Conservation (phyloP, 805 yeast genomes). For the Clavispora fructus region DNA sequence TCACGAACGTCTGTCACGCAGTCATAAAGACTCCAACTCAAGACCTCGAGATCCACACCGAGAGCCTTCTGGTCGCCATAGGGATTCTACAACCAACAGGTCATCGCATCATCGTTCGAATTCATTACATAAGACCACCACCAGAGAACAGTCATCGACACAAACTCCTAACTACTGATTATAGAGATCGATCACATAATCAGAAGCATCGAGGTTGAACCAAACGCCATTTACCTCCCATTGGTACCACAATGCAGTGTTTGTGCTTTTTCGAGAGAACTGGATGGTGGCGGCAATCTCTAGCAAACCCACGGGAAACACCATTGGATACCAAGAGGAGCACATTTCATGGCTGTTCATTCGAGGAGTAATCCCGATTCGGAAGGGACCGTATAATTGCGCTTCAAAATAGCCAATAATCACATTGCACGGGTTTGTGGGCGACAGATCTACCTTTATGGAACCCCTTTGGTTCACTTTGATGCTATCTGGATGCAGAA, state of each 20-base stretch:
- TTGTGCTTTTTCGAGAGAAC: constrained; percentile 3
- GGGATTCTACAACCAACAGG: no score
- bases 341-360: constrained; percentile 17
- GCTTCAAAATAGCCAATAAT: constrained; percentile 73
- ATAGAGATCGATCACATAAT: constrained; percentile 8
- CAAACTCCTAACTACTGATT: not conserved
- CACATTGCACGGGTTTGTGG: constrained; percentile 55
- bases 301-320: constrained; percentile 23
- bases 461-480: constrained; percentile 26
- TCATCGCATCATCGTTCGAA: not conserved
- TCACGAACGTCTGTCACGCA: not conserved
- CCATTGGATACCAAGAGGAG: constrained; percentile 35
- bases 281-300: not conserved
- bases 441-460: constrained; percentile 30
- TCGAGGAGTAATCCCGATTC: constrained; percentile 38
- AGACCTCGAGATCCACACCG: not conserved
- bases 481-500: constrained; percentile 45
- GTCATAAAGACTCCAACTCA: not conserved
- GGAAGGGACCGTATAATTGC: constrained; percentile 54
- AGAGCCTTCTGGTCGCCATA: not conserved
- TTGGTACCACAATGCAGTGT: constrained; percentile 18
- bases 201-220: constrained; percentile 17
- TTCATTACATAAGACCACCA: not conserved
- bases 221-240: constrained; percentile 18
- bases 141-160: not conserved